Evolutionary conservation across 257 asterid genomes (phyloP).

Genomic region (Lithospermum erythrorhizon): DNA sequence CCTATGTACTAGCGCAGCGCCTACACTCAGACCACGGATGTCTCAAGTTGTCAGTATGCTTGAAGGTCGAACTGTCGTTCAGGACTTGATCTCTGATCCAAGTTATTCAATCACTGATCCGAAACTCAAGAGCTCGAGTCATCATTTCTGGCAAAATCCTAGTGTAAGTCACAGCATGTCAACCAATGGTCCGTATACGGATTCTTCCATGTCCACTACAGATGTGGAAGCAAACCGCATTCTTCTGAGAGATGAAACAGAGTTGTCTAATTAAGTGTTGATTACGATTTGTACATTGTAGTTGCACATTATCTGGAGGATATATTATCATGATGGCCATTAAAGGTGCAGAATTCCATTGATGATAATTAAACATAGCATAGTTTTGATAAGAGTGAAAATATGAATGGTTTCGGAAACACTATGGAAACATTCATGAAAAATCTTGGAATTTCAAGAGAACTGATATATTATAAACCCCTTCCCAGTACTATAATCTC

Average conservation of each 20-base stretch:
- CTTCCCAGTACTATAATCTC: too few species aligned
- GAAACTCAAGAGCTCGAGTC: constrained; percentile 50
- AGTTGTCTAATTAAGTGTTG: constrained; percentile 2
- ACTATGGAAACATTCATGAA: too few species aligned
- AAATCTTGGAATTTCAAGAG: too few species aligned
- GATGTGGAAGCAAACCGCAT: constrained; percentile 24
- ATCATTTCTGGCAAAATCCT: constrained; percentile 77
- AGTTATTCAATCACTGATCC: constrained; percentile 48
- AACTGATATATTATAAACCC: too few species aligned
- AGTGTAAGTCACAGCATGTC: constrained; percentile 47
- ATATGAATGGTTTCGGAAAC: too few species aligned
- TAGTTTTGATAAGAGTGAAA: too few species aligned
- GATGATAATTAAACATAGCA: background rate
- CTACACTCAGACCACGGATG: constrained; percentile 79
- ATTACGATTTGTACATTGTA: background rate
- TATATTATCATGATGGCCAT: too few species aligned
- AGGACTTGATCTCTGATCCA: constrained; percentile 71
- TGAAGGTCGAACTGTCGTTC: constrained; percentile 69
- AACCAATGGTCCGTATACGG: constrained; percentile 30
- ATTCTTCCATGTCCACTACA: constrained; percentile 36
- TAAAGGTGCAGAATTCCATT: too few species aligned
- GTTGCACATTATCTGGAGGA: too few species aligned
- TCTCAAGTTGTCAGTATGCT: constrained; percentile 92
- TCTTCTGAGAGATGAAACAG: constrained; percentile 17
- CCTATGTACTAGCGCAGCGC: constrained; percentile 71